Percentiles rank a stretch among this genome's conserved stretches.
These are phyloP conservation scores for Boletus rubescentipes DNA, from an alignment of 768 basidiomycete species.

Conservation along the genomic window DNA sequence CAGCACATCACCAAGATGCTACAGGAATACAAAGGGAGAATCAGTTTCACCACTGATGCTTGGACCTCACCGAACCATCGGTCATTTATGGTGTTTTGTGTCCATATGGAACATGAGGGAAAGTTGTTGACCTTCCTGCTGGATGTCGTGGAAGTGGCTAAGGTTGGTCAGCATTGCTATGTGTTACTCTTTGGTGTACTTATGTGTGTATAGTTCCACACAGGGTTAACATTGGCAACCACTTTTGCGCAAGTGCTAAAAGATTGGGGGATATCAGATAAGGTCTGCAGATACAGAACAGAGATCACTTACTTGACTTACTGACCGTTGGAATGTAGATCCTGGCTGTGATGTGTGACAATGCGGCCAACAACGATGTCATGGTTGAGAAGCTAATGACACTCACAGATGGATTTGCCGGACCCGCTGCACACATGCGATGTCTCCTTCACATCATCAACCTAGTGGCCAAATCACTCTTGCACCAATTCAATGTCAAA, in stretches of 20 bases:
- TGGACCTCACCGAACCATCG: no score
- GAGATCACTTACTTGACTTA: not conserved
- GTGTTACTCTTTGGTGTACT: no score
- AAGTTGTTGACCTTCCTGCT: no score
- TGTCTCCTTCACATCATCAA: not conserved
- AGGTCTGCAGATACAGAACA: conserved; percentile 2
- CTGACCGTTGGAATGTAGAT: not conserved
- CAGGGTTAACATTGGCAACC: not conserved
- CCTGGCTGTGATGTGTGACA: conserved; percentile 7
- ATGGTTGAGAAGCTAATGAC: conserved; percentile 23
- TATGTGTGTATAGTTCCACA: no score
- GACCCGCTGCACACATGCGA: not conserved
- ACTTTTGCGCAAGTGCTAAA: not conserved
- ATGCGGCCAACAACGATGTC: conserved; percentile 31
- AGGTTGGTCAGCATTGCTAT: no score
- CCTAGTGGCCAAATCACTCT: not conserved
- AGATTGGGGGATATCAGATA: not conserved
- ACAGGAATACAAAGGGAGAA: no score
- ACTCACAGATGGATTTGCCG: not conserved
- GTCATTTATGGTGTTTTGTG: no score
- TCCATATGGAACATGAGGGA: no score
- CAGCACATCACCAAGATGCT: no score
- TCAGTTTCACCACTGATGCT: no score
- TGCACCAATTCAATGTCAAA: not conserved
- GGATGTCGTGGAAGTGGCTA: no score